Evolutionary conservation across 106 monocot species (phyloP).

Genomic region (Allium fistulosum): DNA sequence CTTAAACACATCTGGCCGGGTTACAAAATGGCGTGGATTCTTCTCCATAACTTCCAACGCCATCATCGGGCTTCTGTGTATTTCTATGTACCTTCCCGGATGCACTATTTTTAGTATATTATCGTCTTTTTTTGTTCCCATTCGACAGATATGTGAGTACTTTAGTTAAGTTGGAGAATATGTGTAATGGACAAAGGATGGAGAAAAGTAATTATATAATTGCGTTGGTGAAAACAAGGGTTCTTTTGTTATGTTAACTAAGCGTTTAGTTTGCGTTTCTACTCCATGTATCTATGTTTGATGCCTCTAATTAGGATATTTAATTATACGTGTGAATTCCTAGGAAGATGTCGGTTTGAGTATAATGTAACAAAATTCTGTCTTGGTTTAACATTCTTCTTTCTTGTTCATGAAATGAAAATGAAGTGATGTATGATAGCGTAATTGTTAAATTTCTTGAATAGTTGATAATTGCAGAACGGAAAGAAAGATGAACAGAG

Average conservation of each 20-base stretch:
- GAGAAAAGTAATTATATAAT: neutral
- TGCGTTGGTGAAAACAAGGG: neutral
- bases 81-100: conserved; percentile 18
- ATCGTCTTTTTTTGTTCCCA: neutral
- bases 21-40: conserved; percentile 13
- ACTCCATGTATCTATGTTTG: neutral
- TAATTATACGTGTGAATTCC: neutral
- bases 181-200: neutral
- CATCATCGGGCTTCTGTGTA: conserved; percentile 7
- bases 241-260: neutral
- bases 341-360: neutral
- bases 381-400: too few relatives aligned
- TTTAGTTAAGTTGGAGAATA: neutral
- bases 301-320: neutral
- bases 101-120: conserved; percentile 25
- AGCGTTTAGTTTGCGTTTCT: neutral
- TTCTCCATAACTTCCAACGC: conserved; percentile 13
- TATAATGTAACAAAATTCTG: too few relatives aligned
- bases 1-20: neutral
- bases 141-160: neutral
- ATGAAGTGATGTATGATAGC: too few relatives aligned
- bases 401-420: too few relatives aligned
- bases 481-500: too few relatives aligned
- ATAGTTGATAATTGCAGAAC: too few relatives aligned
- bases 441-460: too few relatives aligned